Percentiles rank a stretch among this genome's conserved stretches.
Conservation (phyloP, 1,284 basidiomycete species). For the Trichosporon inkin region DNA sequence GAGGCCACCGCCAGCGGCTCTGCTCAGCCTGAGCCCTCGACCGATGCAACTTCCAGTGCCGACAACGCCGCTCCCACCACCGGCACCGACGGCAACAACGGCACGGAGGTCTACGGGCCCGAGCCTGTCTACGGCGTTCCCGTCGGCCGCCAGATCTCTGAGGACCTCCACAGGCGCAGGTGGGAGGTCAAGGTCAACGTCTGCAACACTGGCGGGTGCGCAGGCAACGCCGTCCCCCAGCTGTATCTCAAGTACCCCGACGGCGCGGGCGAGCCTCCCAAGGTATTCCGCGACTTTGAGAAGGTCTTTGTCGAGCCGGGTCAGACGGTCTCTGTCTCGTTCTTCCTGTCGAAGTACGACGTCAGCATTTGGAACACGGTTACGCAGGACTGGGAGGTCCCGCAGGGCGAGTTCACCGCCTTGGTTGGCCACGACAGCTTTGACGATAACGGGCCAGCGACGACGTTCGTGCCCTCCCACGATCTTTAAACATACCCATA, state of each 20-base stretch:
- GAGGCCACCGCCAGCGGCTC: no score
- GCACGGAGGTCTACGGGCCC: background rate
- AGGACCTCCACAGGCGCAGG: slow-evolving; percentile 43
- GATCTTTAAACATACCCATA: slow-evolving; percentile 3
- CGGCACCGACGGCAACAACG: background rate
- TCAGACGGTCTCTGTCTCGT: slow-evolving; percentile 35
- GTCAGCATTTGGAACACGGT: slow-evolving; percentile 51
- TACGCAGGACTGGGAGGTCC: slow-evolving; percentile 47
- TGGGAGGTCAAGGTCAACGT: slow-evolving; percentile 49
- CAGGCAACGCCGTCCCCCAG: slow-evolving; percentile 51
- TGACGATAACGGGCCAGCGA: slow-evolving; percentile 17
- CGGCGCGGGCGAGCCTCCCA: slow-evolving; percentile 46
- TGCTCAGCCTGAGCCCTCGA: no score
- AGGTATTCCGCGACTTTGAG: slow-evolving; percentile 45
- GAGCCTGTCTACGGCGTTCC: background rate
- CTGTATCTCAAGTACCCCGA: slow-evolving; percentile 49
- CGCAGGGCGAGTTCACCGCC: slow-evolving; percentile 44
- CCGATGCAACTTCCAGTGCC: background rate
- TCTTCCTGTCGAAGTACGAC: slow-evolving; percentile 49
- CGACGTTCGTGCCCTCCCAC: slow-evolving; percentile 19
- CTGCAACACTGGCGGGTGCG: slow-evolving; percentile 50
- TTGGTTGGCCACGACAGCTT: slow-evolving; percentile 31
- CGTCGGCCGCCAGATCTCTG: background rate
- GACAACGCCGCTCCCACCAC: background rate
- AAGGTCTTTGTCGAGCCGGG: slow-evolving; percentile 47